Evolutionary conservation across 345 rosid genomes (phyloP), one percentile per base, ranked within the genome.

Genomic region (Iberis pinnata): DNA sequence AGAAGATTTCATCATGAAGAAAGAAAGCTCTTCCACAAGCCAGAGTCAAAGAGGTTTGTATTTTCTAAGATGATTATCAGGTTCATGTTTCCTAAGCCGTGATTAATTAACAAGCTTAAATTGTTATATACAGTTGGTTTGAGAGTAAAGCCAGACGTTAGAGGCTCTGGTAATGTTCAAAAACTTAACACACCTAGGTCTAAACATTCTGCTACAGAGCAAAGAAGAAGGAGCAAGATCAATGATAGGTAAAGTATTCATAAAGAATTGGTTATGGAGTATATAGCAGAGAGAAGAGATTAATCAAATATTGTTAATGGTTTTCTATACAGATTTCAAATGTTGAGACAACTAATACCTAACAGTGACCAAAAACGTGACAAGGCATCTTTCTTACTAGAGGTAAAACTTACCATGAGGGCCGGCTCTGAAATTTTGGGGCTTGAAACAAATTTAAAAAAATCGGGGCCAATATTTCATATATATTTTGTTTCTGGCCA

Each of bases 171-270:
- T 35, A 68, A 61, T 9, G 97, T 88, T n/a, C 90, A 80, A 77
- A 86, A 80, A 70, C 77, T 79, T 11, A 80, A 74, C 76, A 88
- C 96, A 4, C 95, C 95, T 2, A 78, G 95, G 53, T 93, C 99
- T 49, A 93, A 93, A 72, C 99, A 93, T 74, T 93, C 99, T 36
- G 92, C 99, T 5, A 93, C 99, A 0, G 97, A 93, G 74, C 97
- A 93, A 72, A 83, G 97, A 18, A 65, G 99, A 57, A 81, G 99
- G 69, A 88, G 99, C 77, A 93, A 93, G 74, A 93, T 93, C 62
- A 93, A 86, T 63, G 95, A 93, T 71, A 79, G 97, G 96, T 73
- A 62, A n/a, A 74, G 75, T 50, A 16, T 29, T 26, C 41, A 39
- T 39, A 14, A 12, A 29, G 7, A 39, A 9, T 9, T 20, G 9